These are phyloP conservation scores for Syzygium oleosum DNA, from an alignment of 345 rosid species.

Conservation along the genomic window DNA sequence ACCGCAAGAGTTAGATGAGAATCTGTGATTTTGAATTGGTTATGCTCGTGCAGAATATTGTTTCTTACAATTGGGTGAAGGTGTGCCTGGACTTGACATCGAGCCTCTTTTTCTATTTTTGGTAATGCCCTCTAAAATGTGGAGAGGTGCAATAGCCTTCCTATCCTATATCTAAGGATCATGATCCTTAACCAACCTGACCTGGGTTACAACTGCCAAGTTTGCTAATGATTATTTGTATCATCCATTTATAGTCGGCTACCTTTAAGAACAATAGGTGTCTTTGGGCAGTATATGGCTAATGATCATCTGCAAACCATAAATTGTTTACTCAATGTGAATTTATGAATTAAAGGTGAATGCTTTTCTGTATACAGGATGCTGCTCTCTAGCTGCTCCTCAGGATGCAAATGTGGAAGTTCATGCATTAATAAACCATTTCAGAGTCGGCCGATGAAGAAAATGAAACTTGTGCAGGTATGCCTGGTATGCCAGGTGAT, in stretches of 20 bases:
- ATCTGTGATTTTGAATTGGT: neutral
- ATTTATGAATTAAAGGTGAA: neutral
- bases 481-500: neutral
- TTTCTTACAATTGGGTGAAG: neutral
- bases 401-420: conserved; percentile 83
- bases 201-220: neutral
- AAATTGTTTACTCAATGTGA: neutral
- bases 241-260: neutral
- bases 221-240: neutral
- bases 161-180: neutral
- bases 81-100: neutral
- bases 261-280: neutral
- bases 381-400: conserved; percentile 91
- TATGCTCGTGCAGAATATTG: neutral
- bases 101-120: neutral
- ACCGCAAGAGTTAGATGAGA: neutral
- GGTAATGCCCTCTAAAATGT: neutral
- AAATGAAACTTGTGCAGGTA: conserved; percentile 89
- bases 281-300: neutral
- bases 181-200: neutral
- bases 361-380: conserved; percentile 42
- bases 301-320: neutral
- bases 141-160: neutral
- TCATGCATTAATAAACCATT: conserved; percentile 87
- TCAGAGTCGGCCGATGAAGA: conserved; percentile 79